Conservation (phyloP, 352 stramenopile genomes). For the Phytophthora syringae region DNA sequence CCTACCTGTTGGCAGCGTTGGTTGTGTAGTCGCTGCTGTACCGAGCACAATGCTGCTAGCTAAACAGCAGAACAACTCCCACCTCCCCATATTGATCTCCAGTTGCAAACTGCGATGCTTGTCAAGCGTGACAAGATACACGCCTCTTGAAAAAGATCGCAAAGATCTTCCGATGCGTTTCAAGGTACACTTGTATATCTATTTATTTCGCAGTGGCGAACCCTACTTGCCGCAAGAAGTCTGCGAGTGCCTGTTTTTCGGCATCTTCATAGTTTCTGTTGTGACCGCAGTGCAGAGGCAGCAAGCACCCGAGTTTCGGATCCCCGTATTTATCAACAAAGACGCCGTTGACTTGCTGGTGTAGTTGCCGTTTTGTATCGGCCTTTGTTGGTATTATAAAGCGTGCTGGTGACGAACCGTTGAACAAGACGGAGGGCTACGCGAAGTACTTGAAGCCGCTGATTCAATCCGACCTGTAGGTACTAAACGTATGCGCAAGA, state of each 20-base stretch:
- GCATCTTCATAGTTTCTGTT: conserved; percentile 85
- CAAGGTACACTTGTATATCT: conserved; percentile 9
- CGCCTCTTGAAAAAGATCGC: conserved; percentile 22
- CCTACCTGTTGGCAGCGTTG: conserved; percentile 24
- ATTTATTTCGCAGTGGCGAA: conserved; percentile 45
- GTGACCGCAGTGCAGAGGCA: conserved; percentile 84
- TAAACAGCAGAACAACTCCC: conserved; percentile 14
- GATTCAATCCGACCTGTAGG: no score
- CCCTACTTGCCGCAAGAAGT: conserved; percentile 56
- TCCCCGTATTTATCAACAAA: conserved; percentile 46
- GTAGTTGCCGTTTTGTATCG: background rate
- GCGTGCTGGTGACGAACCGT: no score
- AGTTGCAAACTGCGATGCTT: conserved; percentile 11
- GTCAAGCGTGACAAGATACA: conserved; percentile 25
- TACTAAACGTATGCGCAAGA: no score
- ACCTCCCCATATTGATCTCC: conserved; percentile 10
- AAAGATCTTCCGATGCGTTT: conserved; percentile 5
- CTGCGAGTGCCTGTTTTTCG: conserved; percentile 73
- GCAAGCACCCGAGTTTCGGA: conserved; percentile 54
- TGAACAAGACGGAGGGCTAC: no score
- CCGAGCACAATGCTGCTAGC: background rate
- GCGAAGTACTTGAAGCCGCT: no score
- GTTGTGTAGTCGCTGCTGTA: conserved; percentile 8
- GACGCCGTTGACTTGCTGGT: conserved; percentile 20
- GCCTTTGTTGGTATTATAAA: conserved; percentile 15